Evolutionary conservation across 768 basidiomycete genomes (phyloP), one percentile per base, ranked within the genome.

Genomic region (Mycena pura): DNA sequence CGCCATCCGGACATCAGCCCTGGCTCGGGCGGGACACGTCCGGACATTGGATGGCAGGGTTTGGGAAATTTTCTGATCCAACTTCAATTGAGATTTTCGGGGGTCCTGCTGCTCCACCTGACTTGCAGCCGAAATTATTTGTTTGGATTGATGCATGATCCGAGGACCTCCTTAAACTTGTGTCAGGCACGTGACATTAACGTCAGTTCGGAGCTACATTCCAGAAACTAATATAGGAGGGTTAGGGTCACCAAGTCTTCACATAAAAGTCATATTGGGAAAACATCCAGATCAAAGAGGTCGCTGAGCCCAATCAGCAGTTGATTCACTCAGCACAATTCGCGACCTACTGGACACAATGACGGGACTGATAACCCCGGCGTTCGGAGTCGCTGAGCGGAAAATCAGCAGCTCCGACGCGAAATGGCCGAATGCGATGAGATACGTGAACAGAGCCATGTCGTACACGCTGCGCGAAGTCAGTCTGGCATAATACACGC

Each of bases 361-460:
- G 44, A 95, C 78, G 0, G 96, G 92, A 59, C 86, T 86, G 36
- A 93, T 65, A 17, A 87, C 82, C 0, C 87, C 87, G 0, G 77
- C 68, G 43, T 81, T 82, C 46, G 92, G 62, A 46, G 81, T 88
- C 34, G 90, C 86, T 2, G 93, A 89, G 49, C 87, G 83, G 78
- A 89, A 99, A 62, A 97, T 84, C 69, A 95, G 74, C 38, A 92
- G 70, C 77, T 99, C 96, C 17, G 92, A 89, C 36, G 83, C 83
- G 72, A 97, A 98, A 77, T 99, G 96, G 5, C 82, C 85, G 70
- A 94, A 91, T 2, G 95, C 96, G 68, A 98, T 87, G 55, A 95
- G 84, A 78, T 96, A 99, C 34, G 93, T 90, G 69, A 90, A 78
- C 60, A 97, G 76, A 6, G 94, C 85, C 79, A 97, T 88, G 73